Evolutionary conservation across 2,329 filamentous ascomycete genomes (phyloP).

Genomic region (Penicillium italicum): DNA sequence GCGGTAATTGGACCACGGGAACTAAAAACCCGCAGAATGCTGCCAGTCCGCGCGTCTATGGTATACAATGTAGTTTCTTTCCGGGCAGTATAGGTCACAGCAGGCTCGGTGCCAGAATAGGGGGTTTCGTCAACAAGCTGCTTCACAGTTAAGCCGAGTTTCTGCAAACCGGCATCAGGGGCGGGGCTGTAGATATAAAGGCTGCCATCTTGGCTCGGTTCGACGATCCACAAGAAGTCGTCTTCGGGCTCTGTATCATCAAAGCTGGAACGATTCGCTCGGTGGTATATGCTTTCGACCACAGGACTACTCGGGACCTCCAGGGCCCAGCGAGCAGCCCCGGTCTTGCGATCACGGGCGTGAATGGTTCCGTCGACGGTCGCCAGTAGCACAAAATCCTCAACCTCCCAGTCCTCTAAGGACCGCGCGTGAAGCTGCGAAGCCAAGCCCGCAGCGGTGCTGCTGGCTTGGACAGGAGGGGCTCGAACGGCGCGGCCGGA

Average conservation of each 20-base stretch:
- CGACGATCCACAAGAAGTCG: slow-evolving; percentile 91
- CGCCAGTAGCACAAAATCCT: slow-evolving; percentile 99
- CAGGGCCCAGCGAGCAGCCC: slow-evolving; percentile 79
- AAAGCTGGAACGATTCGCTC: slow-evolving; percentile 62
- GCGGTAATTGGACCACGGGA: slow-evolving; percentile 67
- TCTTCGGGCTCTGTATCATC: slow-evolving; percentile 62
- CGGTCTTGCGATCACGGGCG: slow-evolving; percentile 83
- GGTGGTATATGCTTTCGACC: slow-evolving; percentile 83
- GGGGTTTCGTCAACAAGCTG: slow-evolving; percentile 80
- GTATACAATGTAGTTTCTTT: slow-evolving; percentile 89
- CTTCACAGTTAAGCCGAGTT: slow-evolving; percentile 57
- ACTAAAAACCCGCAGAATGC: slow-evolving; percentile 79
- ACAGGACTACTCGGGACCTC: slow-evolving; percentile 75
- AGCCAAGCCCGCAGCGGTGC: slow-evolving; percentile 62
- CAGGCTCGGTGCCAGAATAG: slow-evolving; percentile 69
- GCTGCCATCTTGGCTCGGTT: slow-evolving; percentile 80
- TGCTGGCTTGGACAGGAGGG: slow-evolving; percentile 72
- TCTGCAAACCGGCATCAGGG: slow-evolving; percentile 45
- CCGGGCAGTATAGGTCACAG: slow-evolving; percentile 83
- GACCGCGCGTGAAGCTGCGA: slow-evolving; percentile 92
- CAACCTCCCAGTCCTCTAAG: slow-evolving; percentile 98
- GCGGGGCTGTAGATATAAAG: slow-evolving; percentile 82
- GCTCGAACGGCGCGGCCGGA: slow-evolving; percentile 79
- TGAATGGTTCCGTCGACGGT: slow-evolving; percentile 97
- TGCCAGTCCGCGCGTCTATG: slow-evolving; percentile 80